Conservation (phyloP, 139 green algal species). For the Volvox africanus region DNA sequence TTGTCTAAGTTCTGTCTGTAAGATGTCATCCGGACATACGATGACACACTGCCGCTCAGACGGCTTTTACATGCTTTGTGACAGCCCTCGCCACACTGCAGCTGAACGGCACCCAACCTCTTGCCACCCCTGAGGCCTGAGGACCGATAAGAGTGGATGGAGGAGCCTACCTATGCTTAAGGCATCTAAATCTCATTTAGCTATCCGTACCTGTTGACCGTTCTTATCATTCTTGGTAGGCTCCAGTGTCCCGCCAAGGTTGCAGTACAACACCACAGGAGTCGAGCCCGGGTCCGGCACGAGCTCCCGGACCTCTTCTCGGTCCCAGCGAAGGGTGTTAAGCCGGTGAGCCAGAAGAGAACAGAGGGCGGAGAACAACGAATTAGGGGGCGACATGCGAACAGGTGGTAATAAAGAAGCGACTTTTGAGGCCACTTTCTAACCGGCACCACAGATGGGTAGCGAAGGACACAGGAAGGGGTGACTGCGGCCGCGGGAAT, state of each 20-base stretch:
- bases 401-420: background rate
- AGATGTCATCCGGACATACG: background rate
- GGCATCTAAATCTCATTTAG: no score
- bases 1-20: background rate
- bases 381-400: background rate
- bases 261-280: slow-evolving; percentile 72
- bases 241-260: slow-evolving; percentile 74
- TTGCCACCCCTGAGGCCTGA: no score
- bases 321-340: background rate
- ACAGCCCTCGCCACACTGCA: no score
- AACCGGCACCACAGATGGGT: no score
- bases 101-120: no score
- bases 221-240: slow-evolving; percentile 58
- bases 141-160: no score
- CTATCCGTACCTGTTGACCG: slow-evolving; percentile 51
- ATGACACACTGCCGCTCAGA: no score
- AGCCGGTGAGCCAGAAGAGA: background rate
- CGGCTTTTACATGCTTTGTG: no score
- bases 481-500: no score
- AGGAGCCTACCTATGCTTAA: no score
- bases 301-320: background rate
- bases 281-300: slow-evolving; percentile 11
- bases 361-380: background rate
- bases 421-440: no score
- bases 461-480: no score